Evolutionary conservation across 805 yeast genomes (phyloP).

Genomic region (Starmera caribaea): DNA sequence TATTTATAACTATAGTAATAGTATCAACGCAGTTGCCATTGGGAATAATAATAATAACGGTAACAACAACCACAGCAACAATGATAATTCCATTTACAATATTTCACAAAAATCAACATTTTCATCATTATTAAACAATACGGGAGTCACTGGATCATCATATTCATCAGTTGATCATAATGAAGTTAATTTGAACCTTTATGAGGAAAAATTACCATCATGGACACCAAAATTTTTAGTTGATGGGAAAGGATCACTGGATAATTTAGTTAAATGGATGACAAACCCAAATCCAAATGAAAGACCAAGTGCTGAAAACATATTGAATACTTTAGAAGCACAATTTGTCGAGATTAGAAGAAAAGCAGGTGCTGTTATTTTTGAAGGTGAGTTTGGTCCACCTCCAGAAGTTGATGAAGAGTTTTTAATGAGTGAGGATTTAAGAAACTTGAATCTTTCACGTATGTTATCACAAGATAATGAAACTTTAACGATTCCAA

Average conservation of each 20-base stretch:
- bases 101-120: slow-evolving; percentile 14
- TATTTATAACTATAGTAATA: slow-evolving; percentile 16
- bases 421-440: slow-evolving; percentile 9
- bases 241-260: slow-evolving; percentile 64
- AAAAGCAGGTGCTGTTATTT: slow-evolving; percentile 88
- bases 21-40: slow-evolving; percentile 3
- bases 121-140: slow-evolving; percentile 15
- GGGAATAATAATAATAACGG: no score
- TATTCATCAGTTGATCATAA: slow-evolving; percentile 15
- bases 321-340: slow-evolving; percentile 67
- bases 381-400: slow-evolving; percentile 95
- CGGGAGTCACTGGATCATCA: slow-evolving; percentile 17
- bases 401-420: slow-evolving; percentile 35
- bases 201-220: slow-evolving; percentile 39
- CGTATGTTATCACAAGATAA: slow-evolving; percentile 1
- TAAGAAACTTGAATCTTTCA: slow-evolving; percentile 12
- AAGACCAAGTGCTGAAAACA: slow-evolving; percentile 70
- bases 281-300: slow-evolving; percentile 70
- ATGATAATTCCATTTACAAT: not conserved
- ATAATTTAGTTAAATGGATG: slow-evolving; percentile 80
- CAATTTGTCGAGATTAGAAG: slow-evolving; percentile 68
- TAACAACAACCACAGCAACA: no score
- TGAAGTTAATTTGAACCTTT: slow-evolving; percentile 1
- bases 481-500: slow-evolving; percentile 9
- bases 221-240: slow-evolving; percentile 86